phyloP scores from a whole-genome alignment of 768 basidiomycete genomes.

The Kwoniella sp. region DNA sequence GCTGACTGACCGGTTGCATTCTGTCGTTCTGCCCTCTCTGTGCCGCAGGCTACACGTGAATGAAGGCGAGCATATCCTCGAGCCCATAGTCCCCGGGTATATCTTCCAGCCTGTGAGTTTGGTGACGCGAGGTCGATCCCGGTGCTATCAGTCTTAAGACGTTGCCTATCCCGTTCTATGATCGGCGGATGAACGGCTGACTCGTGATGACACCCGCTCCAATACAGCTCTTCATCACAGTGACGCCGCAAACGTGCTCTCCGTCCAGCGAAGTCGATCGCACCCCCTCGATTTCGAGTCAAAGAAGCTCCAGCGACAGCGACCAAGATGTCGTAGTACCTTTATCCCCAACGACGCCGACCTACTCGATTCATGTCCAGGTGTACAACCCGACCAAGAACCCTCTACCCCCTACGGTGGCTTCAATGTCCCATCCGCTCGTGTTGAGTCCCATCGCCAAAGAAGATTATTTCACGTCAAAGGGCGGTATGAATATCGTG shows the following conservation, averaged over 20 bases:
- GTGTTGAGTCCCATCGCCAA: constrained; percentile 23
- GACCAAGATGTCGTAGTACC: neutral
- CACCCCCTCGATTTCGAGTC: neutral
- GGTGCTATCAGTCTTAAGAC: neutral
- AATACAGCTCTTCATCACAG: constrained; percentile 10
- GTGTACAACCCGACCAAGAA: constrained; percentile 33
- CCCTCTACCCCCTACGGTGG: constrained; percentile 26
- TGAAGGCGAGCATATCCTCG: constrained; percentile 42
- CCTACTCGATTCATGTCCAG: constrained; percentile 39
- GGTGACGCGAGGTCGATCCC: neutral
- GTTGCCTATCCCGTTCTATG: neutral
- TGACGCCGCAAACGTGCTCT: neutral
- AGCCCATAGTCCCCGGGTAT: constrained; percentile 37
- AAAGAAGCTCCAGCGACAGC: constrained; percentile 14
- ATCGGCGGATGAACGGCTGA: neutral
- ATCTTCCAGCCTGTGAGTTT: constrained; percentile 37
- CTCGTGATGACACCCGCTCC: neutral
- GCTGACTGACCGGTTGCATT: neutral
- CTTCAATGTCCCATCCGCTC: constrained; percentile 46
- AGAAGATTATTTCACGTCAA: constrained; percentile 43
- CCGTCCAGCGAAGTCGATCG: neutral
- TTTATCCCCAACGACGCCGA: constrained; percentile 25
- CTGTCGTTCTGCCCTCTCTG: neutral
- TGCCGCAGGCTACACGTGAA: constrained; percentile 28
- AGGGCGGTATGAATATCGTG: constrained; percentile 38